Conservation (phyloP, 2,329 filamentous ascomycete species). For the Raffaelea arxii region DNA sequence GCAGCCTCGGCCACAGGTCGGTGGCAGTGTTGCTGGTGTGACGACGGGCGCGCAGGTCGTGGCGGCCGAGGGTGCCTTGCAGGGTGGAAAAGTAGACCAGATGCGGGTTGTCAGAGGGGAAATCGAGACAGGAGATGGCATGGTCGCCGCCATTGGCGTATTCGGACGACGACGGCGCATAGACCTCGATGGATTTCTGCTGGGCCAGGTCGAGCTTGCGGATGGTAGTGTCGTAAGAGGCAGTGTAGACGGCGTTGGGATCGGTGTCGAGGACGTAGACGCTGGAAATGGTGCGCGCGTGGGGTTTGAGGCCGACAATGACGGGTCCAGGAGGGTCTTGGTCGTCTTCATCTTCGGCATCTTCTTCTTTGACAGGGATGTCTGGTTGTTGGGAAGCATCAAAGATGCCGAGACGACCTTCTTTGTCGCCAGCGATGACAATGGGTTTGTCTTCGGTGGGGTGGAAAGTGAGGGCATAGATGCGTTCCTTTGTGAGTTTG, state of each 20-base stretch:
- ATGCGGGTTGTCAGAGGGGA: constrained; percentile 60
- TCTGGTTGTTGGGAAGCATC: constrained; percentile 63
- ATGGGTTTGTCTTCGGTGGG: constrained; percentile 78
- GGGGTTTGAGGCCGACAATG: constrained; percentile 85
- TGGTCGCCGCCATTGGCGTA: constrained; percentile 42
- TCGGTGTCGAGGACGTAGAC: constrained; percentile 71
- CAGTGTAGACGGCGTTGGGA: constrained; percentile 66
- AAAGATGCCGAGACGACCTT: constrained; percentile 82
- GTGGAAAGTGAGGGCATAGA: constrained; percentile 84
- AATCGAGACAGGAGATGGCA: constrained; percentile 76
- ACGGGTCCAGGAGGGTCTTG: constrained; percentile 57
- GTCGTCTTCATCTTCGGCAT: constrained; percentile 49
- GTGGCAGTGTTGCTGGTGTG: constrained; percentile 28
- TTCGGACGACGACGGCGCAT: constrained; percentile 55
- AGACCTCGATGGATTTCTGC: constrained; percentile 70
- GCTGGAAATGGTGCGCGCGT: constrained; percentile 77
- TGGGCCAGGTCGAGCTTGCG: constrained; percentile 76
- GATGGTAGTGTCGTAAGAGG: constrained; percentile 89
- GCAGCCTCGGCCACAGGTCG: constrained; percentile 59
- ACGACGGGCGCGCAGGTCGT: constrained; percentile 60
- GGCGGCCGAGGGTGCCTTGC: constrained; percentile 67
- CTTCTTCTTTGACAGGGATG: constrained; percentile 37
- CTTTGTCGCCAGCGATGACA: constrained; percentile 88
- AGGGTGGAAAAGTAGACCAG: constrained; percentile 81
- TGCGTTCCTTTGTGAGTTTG: constrained; percentile 79